Base-by-base conservation (phyloP, 345 rosid genomes). In the Sonneratia caseolaris region DNA sequence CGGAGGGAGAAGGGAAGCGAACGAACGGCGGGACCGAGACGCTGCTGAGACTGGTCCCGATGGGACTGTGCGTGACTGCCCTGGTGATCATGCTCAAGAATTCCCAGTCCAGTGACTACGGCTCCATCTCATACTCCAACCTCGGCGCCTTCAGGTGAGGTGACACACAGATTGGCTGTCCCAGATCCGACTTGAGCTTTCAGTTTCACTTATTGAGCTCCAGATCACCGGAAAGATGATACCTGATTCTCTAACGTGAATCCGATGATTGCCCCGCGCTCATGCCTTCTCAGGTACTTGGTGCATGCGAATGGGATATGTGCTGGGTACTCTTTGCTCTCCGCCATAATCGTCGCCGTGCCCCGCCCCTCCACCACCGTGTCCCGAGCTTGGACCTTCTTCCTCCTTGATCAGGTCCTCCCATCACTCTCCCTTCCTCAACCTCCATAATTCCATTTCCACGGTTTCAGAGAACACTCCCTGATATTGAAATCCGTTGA, bases 251-350 rank as follows among this genome's bases (percentile, higher is more conserved):
- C 32, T 27, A 27, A 27, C 32, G 32, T 27, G 32, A 42, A 42
- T 42, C 45, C 45, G 45, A 42, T 42, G 45, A 42, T 1, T 42
- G 45, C 45, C 7, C 10, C 45, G 5, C 45, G 5, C 45, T 5
- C 45, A 4, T 42, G 45, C 45, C 2, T 9, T 42, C 3, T 59
- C 71, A 93, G 97, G 86, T 95, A 87, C 76, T 72, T 91, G 89
- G 97, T 95, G 82, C 92, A 95, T 75, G 97, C 89, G 13, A 95
- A 95, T 82, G 97, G 99, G 53, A 89, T 95, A 71, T 91, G 99
- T 80, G 99, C 99, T 2, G 97, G 93, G 14, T 95, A 91, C 77
- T 92, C 99, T 40, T 92, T 95, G 74, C 80, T 95, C 35, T 88
- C 99, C 47, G 97, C 99, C 37, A 76, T 87, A 45, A 70, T 90